Conservation (phyloP, 225 moss, liverwort and hornwort species). For the Pseudoscleropodium purum region DNA sequence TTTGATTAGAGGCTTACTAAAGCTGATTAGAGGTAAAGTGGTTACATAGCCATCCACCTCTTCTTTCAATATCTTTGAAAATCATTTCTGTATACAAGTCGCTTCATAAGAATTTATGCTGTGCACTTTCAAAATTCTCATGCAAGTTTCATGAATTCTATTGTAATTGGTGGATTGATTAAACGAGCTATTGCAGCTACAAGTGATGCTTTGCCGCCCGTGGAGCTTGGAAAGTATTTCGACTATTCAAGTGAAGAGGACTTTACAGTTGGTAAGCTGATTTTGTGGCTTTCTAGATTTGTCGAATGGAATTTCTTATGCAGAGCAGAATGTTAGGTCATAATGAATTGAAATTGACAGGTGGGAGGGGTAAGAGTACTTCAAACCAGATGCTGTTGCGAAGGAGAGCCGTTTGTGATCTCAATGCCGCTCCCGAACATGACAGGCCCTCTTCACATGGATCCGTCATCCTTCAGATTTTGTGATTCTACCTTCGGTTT, state of each 20-base stretch:
- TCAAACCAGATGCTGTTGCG: too few species aligned
- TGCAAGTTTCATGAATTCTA: not conserved
- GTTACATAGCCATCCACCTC: too few species aligned
- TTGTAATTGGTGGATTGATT: not conserved
- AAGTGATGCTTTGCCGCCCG: not conserved
- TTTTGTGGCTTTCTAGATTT: not conserved
- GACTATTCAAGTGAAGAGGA: slow-evolving; percentile 16
- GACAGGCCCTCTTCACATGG: too few species aligned
- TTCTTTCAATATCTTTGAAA: too few species aligned
- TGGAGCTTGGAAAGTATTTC: slow-evolving; percentile 24
- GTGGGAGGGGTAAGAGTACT: too few species aligned
- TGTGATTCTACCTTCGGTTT: too few species aligned
- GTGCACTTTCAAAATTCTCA: not conserved
- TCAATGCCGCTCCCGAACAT: too few species aligned
- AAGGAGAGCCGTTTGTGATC: too few species aligned
- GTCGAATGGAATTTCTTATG: not conserved
- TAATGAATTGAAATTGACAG: too few species aligned
- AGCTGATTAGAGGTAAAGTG: too few species aligned
- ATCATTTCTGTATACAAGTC: not conserved
- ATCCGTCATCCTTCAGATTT: too few species aligned
- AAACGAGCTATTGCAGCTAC: not conserved
- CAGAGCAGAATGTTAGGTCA: not conserved
- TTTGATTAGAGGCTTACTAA: too few species aligned
- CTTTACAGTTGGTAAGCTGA: slow-evolving; percentile 14
- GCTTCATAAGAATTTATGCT: not conserved